Percentiles rank a stretch among this genome's conserved stretches.
phyloP scores from a whole-genome alignment of 2,329 filamentous ascomycete genomes.

The Cercospora zeina region DNA sequence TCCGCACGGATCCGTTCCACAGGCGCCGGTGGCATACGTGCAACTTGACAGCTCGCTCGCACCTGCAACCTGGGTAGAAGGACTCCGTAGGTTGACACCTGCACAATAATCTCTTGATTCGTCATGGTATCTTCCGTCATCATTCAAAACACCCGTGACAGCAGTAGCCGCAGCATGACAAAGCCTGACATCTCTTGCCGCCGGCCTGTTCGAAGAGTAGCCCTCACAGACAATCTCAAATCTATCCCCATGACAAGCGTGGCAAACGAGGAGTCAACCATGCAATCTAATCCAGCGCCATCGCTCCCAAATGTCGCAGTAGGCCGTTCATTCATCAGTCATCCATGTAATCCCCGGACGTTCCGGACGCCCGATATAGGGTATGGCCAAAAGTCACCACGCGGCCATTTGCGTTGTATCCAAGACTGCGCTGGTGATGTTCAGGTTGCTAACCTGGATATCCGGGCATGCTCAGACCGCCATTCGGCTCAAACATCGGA shows the following conservation, averaged over 20 bases:
- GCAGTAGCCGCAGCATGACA: not conserved
- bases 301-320: not conserved
- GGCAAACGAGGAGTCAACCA: not conserved
- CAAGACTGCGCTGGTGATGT: not conserved
- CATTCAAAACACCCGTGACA: not conserved
- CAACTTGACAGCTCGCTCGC: not conserved
- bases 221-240: not conserved
- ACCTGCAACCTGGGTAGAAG: not conserved
- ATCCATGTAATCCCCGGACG: not conserved
- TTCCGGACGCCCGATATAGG: not conserved
- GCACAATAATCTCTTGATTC: not conserved
- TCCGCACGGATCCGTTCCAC: not conserved
- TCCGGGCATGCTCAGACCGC: constrained; percentile 9
- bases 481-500: constrained; percentile 25
- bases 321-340: not conserved
- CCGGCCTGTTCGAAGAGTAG: not conserved
- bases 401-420: not conserved
- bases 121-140: not conserved
- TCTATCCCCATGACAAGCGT: not conserved
- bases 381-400: not conserved
- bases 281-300: not conserved
- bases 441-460: constrained; percentile 19
- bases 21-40: not conserved
- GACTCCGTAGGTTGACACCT: not conserved
- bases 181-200: not conserved